Evolutionary conservation across 371 early-diverging fungal genomes (phyloP).

Genomic region (Rhizomucor pusillus): DNA sequence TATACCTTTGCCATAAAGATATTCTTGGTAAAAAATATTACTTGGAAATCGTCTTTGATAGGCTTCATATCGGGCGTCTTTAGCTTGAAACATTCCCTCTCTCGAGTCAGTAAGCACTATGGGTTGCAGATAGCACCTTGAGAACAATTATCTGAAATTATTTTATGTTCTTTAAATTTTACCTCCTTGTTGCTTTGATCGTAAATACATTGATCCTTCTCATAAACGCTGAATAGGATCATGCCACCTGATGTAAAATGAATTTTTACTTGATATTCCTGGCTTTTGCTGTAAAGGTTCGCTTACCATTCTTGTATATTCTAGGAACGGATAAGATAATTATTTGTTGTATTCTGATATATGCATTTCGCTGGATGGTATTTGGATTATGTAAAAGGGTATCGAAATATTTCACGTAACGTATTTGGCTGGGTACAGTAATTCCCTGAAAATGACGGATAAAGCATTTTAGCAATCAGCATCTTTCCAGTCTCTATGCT

Average conservation of each 20-base stretch:
- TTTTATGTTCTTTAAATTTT: neutral
- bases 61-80: conserved; percentile 21
- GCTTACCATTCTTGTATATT: neutral
- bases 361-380: neutral
- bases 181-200: conserved; percentile 13
- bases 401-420: conserved; percentile 64
- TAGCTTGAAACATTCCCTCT: conserved; percentile 23
- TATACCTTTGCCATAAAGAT: neutral
- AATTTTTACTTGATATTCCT: neutral
- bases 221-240: conserved; percentile 10
- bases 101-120: conserved; percentile 23
- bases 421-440: conserved; percentile 65
- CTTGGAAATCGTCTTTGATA: conserved; percentile 49
- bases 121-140: no score
- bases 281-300: neutral
- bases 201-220: conserved; percentile 9
- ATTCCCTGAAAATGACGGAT: conserved; percentile 45
- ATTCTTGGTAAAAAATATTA: conserved; percentile 8
- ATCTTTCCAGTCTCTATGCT: neutral
- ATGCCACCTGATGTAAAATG: neutral
- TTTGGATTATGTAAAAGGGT: conserved; percentile 22
- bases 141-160: no score
- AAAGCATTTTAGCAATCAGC: neutral
- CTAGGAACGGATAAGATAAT: conserved; percentile 5
- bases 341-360: conserved; percentile 8